These are phyloP conservation scores for Mortierella sp. DNA, from an alignment of 371 early-diverging fungal species.

Conservation along the genomic window DNA sequence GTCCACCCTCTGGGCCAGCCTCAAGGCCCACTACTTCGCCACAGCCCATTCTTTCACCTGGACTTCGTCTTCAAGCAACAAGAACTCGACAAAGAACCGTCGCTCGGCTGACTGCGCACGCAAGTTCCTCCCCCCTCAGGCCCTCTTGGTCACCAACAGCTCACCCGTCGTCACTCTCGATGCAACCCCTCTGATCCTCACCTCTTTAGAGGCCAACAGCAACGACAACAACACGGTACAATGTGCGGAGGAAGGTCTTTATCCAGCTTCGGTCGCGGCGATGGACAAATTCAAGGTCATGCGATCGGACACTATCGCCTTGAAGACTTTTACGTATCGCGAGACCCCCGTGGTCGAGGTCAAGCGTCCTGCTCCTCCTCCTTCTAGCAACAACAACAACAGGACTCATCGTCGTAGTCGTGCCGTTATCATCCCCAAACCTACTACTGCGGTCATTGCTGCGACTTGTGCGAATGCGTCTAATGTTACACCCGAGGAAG, in stretches of 20 bases:
- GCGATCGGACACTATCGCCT: constrained; percentile 43
- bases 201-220: constrained; percentile 18
- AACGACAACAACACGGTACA: constrained; percentile 1
- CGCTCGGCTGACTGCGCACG: constrained; percentile 9
- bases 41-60: constrained; percentile 1
- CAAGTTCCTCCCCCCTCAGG: constrained; percentile 32
- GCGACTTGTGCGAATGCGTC: background rate
- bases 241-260: constrained; percentile 13
- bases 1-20: constrained; percentile 28
- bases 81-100: constrained; percentile 9
- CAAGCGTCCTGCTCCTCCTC: constrained; percentile 1
- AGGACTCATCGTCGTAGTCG: background rate
- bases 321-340: constrained; percentile 50
- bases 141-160: constrained; percentile 34
- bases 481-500: background rate
- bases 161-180: constrained; percentile 38
- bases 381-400: too few species aligned
- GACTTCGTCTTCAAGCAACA: background rate
- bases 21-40: constrained; percentile 35
- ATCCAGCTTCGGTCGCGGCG: constrained; percentile 40
- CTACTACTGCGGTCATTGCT: background rate
- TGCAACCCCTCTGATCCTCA: constrained; percentile 30
- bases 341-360: constrained; percentile 40
- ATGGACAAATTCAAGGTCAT: constrained; percentile 54
- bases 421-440: constrained; percentile 5